Evolutionary conservation across 1,139 yeast genomes (phyloP), one percentile per base, ranked within the genome.

Genomic region (Suhomyces terraborum): DNA sequence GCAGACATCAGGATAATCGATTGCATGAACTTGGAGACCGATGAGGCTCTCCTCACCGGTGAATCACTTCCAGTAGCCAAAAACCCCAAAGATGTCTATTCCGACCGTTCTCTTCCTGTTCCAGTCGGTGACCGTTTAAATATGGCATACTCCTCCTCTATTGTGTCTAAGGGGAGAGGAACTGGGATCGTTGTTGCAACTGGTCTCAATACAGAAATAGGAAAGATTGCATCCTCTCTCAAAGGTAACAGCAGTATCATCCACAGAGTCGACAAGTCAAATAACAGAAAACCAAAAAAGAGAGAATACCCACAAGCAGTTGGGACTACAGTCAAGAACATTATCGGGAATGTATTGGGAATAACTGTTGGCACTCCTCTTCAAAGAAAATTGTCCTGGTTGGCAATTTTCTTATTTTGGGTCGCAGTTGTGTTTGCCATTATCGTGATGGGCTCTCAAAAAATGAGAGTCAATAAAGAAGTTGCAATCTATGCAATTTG

Each of bases 41-140:
- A 77, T 49, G 75, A 75, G 47, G 73, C 82, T 6, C 63, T 76
- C 29, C 61, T 77, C 35, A 77, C 82, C 2, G 82, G 82, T 44
- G 82, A 77, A 51, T 70, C 79, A 0, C 63, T 70, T 36, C 75
- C 78, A 12, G 62, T 73, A 2, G 54, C 54, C 18, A 73, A 73
- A 48, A 51, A 58, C 23, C 57, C 51, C 16, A 37, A 41, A 2
- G 55, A 59, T 2, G 56, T 64, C 12, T 64, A 59, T 36, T 5
- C 48, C 3, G 62, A 59, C 38, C 28, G 50, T 2, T 58, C 58
- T 13, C 45, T 42, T 1, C 53, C 59, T 10, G 64, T 72, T 22
- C 75, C 74, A 12, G 72, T 71, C 3, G 66, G 75, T 5, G 63
- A 64, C 36, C 65, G 73, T 19, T 62, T 75, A 42, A 78, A 75